These are phyloP conservation scores for Coemansia aciculifera DNA, from an alignment of 192 early-diverging fungal genomes.

Conservation along the genomic window DNA sequence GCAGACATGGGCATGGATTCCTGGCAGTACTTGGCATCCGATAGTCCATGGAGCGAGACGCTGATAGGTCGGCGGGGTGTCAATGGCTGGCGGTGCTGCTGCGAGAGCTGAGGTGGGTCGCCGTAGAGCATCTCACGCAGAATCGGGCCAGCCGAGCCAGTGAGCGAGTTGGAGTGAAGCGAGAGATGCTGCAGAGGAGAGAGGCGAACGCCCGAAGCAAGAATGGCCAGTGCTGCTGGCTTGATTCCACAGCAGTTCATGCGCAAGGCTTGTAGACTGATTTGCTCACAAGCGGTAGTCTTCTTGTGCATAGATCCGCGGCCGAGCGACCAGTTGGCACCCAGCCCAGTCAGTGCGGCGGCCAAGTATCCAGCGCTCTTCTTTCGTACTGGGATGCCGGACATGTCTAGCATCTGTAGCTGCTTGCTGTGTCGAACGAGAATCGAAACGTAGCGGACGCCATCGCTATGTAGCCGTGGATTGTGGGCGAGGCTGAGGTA, in stretches of 20 bases:
- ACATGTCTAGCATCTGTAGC: conserved; percentile 69
- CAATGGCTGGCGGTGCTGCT: conserved; percentile 7
- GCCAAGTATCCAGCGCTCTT: conserved; percentile 66
- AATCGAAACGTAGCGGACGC: conserved; percentile 72
- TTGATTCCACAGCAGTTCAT: conserved; percentile 59
- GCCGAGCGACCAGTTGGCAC: conserved; percentile 46
- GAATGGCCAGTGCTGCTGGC: conserved; percentile 50
- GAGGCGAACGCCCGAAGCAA: conserved; percentile 52
- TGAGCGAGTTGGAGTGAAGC: conserved; percentile 47
- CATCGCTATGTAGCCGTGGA: conserved; percentile 64
- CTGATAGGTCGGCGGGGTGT: conserved; percentile 40
- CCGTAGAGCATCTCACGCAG: conserved; percentile 55
- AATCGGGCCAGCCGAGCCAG: conserved; percentile 42
- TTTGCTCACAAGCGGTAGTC: conserved; percentile 32
- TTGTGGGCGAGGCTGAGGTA: conserved; percentile 72
- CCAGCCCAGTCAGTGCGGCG: conserved; percentile 60
- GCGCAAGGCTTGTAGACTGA: conserved; percentile 48
- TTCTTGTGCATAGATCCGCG: conserved; percentile 52
- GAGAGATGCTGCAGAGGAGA: conserved; percentile 53
- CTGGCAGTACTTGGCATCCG: conserved; percentile 38
- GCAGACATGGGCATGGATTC: conserved; percentile 11
- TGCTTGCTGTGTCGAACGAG: conserved; percentile 72
- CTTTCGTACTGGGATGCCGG: conserved; percentile 69
- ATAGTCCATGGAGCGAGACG: conserved; percentile 49
- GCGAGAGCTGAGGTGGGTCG: conserved; percentile 47